Evolutionary conservation across 306 rosid species (phyloP), one percentile per base, ranked within the genome.

Genomic region (Cucumis cinereus): DNA sequence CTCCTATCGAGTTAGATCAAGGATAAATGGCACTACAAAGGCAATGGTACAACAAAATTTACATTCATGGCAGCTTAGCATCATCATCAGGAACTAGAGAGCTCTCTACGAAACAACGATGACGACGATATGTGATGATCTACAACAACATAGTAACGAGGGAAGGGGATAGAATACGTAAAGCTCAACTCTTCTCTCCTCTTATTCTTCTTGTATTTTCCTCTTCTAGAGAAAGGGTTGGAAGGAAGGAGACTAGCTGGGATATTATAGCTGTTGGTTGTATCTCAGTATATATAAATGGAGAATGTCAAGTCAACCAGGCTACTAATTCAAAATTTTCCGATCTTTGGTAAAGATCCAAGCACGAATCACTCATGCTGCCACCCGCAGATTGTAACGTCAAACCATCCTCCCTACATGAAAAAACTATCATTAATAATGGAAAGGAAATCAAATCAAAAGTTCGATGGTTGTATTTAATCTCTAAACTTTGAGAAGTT

Each of bases 51-150:
- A 23, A 70, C 75, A 70, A 70, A 47, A 70, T 70, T 70, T 70
- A 70, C 75, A 70, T 70, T 70, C 75, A 47, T 70, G 75, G 22
- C 57, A 70, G 75, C 23, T 69, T 45, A 41, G 26, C 74, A 69
- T 13, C 74, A 64, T 13, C 74, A 64, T 64, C 50, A 23, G 12
- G 73, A 67, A 40, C 73, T 67, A 69, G 54, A 69, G 35, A 45
- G 75, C 55, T 69, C 40, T 45, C 57, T 45, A 69, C 16, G 14
- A 47, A 69, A 43, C 16, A 10, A 10, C 35, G 17, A 30, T 22
- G 35, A 57, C 14, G 0, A 36, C 10, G 10, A 43, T 40, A 22
- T 3, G 22, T 1, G 40, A n/a, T 11, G 50, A 38, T 64, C 74
- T 7, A 23, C 75, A 23, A 69, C 38, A 13, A 69, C 24, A 69